Conservation (phyloP, 1,284 basidiomycete genomes). For the Takashimella koratensis region DNA sequence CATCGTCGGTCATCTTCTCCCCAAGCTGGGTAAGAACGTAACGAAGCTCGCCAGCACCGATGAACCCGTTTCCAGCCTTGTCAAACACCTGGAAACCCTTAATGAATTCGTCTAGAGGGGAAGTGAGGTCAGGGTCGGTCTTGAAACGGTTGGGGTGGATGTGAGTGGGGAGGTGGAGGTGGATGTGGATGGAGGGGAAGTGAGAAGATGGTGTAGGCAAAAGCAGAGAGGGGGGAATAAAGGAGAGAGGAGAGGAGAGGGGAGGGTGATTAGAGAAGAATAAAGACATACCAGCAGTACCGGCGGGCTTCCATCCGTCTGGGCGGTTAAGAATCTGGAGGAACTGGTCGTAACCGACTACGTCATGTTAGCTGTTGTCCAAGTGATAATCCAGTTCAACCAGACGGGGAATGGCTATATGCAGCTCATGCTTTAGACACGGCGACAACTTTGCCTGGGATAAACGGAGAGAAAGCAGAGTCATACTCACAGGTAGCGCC, state of each 20-base stretch:
- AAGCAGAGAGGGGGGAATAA: neutral
- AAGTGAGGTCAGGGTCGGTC: neutral
- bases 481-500: constrained; percentile 38
- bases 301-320: constrained; percentile 94
- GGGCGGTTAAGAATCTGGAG: constrained; percentile 87
- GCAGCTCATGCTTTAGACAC: too few relatives aligned
- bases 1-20: constrained; percentile 96
- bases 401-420: too few relatives aligned
- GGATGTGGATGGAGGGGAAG: neutral
- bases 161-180: neutral
- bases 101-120: constrained; percentile 86
- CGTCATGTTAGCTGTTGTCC: too few relatives aligned
- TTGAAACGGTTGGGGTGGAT: neutral
- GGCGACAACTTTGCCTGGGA: too few relatives aligned
- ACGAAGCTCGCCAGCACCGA: constrained; percentile 84
- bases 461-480: too few relatives aligned
- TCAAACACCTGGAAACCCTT: constrained; percentile 99
- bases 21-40: constrained; percentile 95
- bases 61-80: constrained; percentile 95
- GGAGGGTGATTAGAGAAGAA: neutral
- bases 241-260: neutral
- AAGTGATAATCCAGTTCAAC: too few relatives aligned
- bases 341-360: constrained; percentile 88
- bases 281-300: constrained; percentile 68
- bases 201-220: constrained; percentile 2